Base-by-base conservation (phyloP, 495 filamentous ascomycete species). In the Penicillium argentinense region DNA sequence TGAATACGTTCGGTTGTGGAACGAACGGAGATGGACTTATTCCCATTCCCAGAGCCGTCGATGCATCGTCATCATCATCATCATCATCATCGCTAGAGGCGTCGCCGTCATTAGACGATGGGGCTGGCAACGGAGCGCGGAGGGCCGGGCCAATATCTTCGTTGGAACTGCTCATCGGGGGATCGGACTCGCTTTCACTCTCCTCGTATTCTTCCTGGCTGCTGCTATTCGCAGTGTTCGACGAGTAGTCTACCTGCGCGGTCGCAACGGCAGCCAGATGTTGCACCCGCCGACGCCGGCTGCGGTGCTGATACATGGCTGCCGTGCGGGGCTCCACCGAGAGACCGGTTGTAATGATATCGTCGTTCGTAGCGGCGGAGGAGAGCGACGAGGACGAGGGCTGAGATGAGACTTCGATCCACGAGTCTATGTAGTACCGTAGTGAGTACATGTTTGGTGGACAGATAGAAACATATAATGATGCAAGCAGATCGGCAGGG, bases 321-420 rank as follows among this genome's bases (percentile, higher is more conserved):
- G 41, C 51, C 3, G 56, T 67, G 37, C 74, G 74, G 50, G 73
- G 77, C 53, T 87, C 82, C 27, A 96, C 84, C 18, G 83, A 81
- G 12, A 96, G 80, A 11, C 89, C 88, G 7, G 88, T 91, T 11
- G 87, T 91, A 41, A 95, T 85, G 54, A 95, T 87, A 45, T 96
- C 91, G 41, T 95, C 91, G 47, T 78, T 86, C 39, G 85, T 84
- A 9, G 67, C 69, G 17, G 69, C 72, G 14, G 89, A 95, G 9
- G 91, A 96, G n/a, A 93, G 72, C 23, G 83, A 87, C 11, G 93
- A 95, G 8, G 91, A 92, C 1, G 91, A 96, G 16, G 92, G 89
- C 47, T 95, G 89, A 2, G 93, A 97, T 34, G 88, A 79, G 45
- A 98, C 83, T 65, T 98, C 93, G 61, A 98, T 83, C 93, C 93